Conservation (phyloP, 2,329 filamentous ascomycete species). For the Fusarium cicatricum region DNA sequence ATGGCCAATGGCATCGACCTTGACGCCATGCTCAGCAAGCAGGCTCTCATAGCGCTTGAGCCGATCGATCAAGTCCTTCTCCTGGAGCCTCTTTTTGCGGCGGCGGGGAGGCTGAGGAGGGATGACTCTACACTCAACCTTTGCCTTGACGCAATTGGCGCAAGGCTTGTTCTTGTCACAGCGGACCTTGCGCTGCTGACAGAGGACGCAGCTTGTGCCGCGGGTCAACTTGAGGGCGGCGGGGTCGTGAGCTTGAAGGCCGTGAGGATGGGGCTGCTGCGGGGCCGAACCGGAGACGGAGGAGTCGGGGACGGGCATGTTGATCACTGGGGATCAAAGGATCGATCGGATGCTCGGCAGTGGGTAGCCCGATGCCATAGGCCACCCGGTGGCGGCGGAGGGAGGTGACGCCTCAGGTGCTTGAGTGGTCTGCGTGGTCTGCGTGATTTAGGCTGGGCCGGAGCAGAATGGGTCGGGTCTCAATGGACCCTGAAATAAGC, state of each 20-base stretch:
- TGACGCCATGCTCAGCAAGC: constrained; percentile 70
- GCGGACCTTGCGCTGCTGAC: constrained; percentile 79
- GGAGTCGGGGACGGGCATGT: constrained; percentile 34
- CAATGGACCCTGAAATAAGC: too few relatives aligned
- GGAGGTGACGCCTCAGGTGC: too few relatives aligned
- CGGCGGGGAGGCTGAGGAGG: constrained; percentile 65
- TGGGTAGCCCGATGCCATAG: constrained; percentile 25
- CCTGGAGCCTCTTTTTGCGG: constrained; percentile 70
- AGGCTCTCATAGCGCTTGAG: constrained; percentile 73
- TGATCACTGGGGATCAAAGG: background rate
- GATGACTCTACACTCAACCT: constrained; percentile 67
- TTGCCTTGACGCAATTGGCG: constrained; percentile 70
- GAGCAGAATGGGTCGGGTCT: too few relatives aligned
- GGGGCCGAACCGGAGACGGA: constrained; percentile 31
- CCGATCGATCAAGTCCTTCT: constrained; percentile 75
- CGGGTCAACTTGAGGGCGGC: constrained; percentile 63
- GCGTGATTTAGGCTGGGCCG: too few relatives aligned
- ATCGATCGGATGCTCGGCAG: background rate
- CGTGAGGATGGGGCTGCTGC: constrained; percentile 34
- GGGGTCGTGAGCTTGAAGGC: constrained; percentile 47
- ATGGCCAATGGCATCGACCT: constrained; percentile 72
- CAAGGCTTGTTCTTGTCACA: constrained; percentile 79
- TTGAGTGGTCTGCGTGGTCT: too few relatives aligned
- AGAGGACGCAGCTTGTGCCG: constrained; percentile 73
- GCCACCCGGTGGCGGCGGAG: too few relatives aligned